Percentiles rank a stretch among this genome's conserved stretches.
Evolutionary conservation across 306 rosid genomes (phyloP).

Genomic region (Fragaria vesca): DNA sequence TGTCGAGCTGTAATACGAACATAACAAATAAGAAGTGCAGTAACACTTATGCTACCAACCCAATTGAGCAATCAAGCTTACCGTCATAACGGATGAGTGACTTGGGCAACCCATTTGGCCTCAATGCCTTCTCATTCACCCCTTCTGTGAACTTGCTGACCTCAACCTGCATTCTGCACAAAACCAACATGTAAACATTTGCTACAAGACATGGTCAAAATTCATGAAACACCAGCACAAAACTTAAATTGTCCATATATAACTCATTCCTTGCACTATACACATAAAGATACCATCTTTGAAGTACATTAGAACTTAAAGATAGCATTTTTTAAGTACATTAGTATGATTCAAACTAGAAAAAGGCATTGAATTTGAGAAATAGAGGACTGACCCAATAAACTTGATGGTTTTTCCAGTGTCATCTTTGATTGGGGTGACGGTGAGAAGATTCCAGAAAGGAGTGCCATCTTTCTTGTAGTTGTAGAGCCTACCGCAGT

Average conservation of each 20-base stretch:
- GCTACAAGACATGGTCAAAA: background rate
- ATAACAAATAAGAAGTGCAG: conserved; percentile 29
- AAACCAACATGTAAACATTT: conserved; percentile 19
- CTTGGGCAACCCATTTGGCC: conserved; percentile 80
- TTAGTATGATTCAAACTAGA: background rate
- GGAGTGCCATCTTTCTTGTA: conserved; percentile 93
- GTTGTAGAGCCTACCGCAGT: conserved; percentile 83
- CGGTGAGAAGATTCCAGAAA: conserved; percentile 95
- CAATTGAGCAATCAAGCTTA: conserved; percentile 31
- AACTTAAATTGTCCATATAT: background rate
- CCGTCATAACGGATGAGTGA: conserved; percentile 82
- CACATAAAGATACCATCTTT: background rate
- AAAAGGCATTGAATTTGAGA: conserved; percentile 1
- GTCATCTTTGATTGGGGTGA: conserved; percentile 81
- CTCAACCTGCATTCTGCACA: conserved; percentile 97
- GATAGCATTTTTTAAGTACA: background rate
- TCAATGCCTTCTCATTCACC: conserved; percentile 56
- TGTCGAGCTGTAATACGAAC: conserved; percentile 71
- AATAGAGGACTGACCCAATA: conserved; percentile 60
- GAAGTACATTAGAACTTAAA: background rate
- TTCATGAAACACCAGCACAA: background rate
- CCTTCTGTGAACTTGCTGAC: conserved; percentile 95
- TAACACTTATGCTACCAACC: conserved; percentile 9
- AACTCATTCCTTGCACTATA: background rate
- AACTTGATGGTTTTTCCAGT: conserved; percentile 66